Evolutionary conservation across 1,284 basidiomycete species (phyloP), one percentile per base, ranked within the genome.

Genomic region (Cystobasidiaceae sp.): DNA sequence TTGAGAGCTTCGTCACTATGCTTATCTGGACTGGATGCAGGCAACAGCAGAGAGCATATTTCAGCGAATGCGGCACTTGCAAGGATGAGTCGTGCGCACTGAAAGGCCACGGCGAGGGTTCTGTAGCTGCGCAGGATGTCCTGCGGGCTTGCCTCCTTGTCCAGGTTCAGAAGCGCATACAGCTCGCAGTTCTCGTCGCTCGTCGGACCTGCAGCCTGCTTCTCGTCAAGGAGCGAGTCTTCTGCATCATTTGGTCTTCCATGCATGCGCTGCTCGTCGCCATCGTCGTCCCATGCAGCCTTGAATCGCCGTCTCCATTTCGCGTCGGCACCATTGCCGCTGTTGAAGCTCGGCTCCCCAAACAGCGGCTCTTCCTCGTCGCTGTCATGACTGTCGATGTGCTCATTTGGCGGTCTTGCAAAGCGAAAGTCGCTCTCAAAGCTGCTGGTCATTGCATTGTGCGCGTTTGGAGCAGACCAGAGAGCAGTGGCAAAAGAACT

Each of bases 11-110:
- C 80, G 71, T 84, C 82, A n/a, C 78, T 81, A 68, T 90, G 88
- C 73, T 87, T 90, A 80, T 92, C 89, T 2, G 89, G 89, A 71
- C 91, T 89, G 8, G 30, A 23, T 25, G 49, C 28, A 51, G 46
- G 13, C 8, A 27, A 17, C 15, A 33, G 19, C 30, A 34, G 21
- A 49, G 17, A 30, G 11, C n/a, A n/a, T n/a, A n/a, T 32, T 27
- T 15, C 25, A 11, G 8, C 2, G 7, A n/a, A n/a, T 4, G n/a
- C 21, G 2, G 21, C 45, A 44, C n/a, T 19, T 23, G 58, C 32
- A 50, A 37, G 15, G 30, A 27, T 23, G 37, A 4, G 4, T 21
- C 19, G 8, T 8, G 54, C 60, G 52, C 37, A 62, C 60, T 62
- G 60, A 25, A 62, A 61, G 56, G 44, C 2, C 61, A 70, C 71